These are phyloP conservation scores for Fonsecaea pedrosoi DNA, from an alignment of 2,329 filamentous ascomycete genomes.

Conservation along the genomic window DNA sequence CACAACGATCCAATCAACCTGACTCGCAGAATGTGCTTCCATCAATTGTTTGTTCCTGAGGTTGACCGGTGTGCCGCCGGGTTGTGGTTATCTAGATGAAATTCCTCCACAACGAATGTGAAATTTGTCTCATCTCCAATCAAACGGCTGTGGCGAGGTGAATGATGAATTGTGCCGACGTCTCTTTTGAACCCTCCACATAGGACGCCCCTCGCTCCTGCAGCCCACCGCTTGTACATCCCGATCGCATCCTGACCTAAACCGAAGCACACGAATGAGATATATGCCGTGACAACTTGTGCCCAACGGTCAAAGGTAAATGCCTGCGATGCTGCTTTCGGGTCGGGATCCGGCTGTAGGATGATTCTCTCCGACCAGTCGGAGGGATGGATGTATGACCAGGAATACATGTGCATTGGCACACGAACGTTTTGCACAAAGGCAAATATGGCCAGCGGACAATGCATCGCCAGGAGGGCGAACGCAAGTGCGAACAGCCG, in stretches of 20 bases:
- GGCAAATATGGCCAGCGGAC: conserved; percentile 62
- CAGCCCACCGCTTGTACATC: conserved; percentile 59
- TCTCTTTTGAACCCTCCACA: not conserved
- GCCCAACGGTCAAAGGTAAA: conserved; percentile 65
- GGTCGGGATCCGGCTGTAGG: conserved; percentile 53
- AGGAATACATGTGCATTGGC: conserved; percentile 57
- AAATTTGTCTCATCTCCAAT: not conserved
- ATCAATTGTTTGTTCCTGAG: not conserved
- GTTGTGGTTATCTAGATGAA: not conserved
- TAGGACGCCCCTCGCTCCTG: conserved; percentile 36
- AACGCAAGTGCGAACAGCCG: conserved; percentile 52
- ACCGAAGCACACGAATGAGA: conserved; percentile 70
- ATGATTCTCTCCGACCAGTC: conserved; percentile 58
- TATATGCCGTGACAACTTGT: conserved; percentile 59
- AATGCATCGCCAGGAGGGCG: conserved; percentile 61
- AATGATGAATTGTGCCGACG: not conserved
- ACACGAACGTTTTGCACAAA: conserved; percentile 54
- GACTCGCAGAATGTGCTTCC: not conserved
- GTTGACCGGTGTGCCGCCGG: not conserved
- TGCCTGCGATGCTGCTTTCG: conserved; percentile 53
- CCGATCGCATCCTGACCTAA: conserved; percentile 65
- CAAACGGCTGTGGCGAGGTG: not conserved
- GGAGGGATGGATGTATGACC: conserved; percentile 59
- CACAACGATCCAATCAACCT: not conserved
- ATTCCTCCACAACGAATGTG: not conserved